These are phyloP conservation scores for Golovinomyces cichoracearum DNA, from an alignment of 2,329 filamentous ascomycete genomes.

Conservation along the genomic window DNA sequence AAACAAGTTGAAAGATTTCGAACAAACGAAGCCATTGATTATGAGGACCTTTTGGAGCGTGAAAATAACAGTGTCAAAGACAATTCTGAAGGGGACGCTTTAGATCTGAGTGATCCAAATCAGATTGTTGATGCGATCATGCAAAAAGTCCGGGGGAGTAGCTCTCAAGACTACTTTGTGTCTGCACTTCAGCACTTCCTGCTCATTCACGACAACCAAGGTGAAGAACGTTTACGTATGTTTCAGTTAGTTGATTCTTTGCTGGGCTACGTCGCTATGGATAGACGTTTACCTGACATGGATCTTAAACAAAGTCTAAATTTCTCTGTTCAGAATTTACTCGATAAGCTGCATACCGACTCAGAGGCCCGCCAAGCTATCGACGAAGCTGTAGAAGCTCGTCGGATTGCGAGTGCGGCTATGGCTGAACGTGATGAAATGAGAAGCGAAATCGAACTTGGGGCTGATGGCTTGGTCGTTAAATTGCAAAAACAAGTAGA, in stretches of 20 bases:
- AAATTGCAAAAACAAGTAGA: conserved; percentile 88
- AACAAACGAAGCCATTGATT: conserved; percentile 88
- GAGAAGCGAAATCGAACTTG: conserved; percentile 64
- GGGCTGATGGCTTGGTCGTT: conserved; percentile 74
- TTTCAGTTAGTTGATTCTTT: conserved; percentile 97
- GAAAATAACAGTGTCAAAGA: conserved; percentile 83
- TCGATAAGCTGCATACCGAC: conserved; percentile 92
- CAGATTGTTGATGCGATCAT: conserved; percentile 91
- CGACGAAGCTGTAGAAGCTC: conserved; percentile 71
- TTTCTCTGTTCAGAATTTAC: conserved; percentile 81
- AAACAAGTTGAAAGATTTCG: conserved; percentile 91
- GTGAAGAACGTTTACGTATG: conserved; percentile 76
- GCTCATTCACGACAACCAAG: conserved; percentile 71
- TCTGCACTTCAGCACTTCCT: conserved; percentile 88
- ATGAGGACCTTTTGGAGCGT: conserved; percentile 82
- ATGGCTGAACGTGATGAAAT: conserved; percentile 93
- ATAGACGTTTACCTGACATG: conserved; percentile 80
- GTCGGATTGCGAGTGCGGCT: conserved; percentile 82
- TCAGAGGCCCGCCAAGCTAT: conserved; percentile 76
- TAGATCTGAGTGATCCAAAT: conserved; percentile 72
- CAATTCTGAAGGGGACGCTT: conserved; percentile 37
- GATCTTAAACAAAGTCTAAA: conserved; percentile 94
- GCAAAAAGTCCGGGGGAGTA: conserved; percentile 54
- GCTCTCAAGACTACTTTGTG: conserved; percentile 83
- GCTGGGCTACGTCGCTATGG: conserved; percentile 97